phyloP scores from a whole-genome alignment of 257 asterid genomes.

The Solanum commersonii region DNA sequence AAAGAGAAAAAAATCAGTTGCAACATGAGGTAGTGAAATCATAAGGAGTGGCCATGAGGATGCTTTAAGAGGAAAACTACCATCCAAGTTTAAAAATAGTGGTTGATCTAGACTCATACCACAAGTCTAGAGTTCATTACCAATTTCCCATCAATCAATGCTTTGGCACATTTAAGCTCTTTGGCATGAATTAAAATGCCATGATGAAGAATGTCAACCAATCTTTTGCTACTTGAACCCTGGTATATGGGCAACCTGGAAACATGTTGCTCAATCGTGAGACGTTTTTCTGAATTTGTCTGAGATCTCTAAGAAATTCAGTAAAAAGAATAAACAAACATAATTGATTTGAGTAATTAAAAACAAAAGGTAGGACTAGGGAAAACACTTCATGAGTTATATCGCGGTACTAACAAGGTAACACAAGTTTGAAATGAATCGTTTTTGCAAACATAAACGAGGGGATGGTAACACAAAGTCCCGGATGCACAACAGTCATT shows the following conservation, averaged over 20 bases:
- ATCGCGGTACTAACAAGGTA: not conserved
- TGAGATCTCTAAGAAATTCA: not conserved
- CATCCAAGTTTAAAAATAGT: not conserved
- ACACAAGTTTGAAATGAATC: not conserved
- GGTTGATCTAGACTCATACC: not conserved
- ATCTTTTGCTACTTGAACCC: conserved; percentile 28
- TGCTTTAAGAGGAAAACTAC: not conserved
- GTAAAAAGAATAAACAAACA: not conserved
- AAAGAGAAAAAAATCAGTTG: not conserved
- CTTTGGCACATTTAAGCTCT: conserved; percentile 63
- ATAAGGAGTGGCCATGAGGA: not conserved
- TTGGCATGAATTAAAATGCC: conserved; percentile 58
- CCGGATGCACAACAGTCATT: not conserved
- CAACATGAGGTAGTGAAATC: not conserved
- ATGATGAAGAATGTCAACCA: conserved; percentile 54
- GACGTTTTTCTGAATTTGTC: not conserved
- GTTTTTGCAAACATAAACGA: not conserved
- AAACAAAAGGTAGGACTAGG: not conserved
- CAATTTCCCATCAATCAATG: conserved; percentile 72
- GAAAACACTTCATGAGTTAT: not conserved
- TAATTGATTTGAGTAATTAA: not conserved
- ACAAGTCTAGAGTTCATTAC: conserved; percentile 25
- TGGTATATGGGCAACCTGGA: conserved; percentile 58
- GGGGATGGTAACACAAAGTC: not conserved
- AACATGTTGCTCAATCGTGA: not conserved